Base-by-base conservation (phyloP, 345 rosid genomes). In the Aethionema arabicum region DNA sequence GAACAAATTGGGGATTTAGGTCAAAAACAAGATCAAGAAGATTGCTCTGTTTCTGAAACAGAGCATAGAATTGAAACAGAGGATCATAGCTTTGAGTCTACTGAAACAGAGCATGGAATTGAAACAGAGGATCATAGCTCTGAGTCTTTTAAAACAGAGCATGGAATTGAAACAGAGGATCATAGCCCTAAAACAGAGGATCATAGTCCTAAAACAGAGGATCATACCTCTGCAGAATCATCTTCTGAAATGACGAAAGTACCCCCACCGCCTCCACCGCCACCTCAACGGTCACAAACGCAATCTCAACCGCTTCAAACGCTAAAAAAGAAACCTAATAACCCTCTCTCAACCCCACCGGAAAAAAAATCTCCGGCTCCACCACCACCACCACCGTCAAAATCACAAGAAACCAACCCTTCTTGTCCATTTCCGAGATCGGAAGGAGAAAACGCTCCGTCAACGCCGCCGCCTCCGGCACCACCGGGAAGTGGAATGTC, bases 401-500 rank as follows among this genome's bases (percentile, higher is more conserved):
- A 40, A 51, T 4, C 44, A 43, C 53, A 42, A 16, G 40, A 74
- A 60, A 12, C 72, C 67, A 40, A 52, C 32, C 51, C 13, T 12
- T 35, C 29, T 42, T 21, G 67, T 49, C 55, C 33, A 5, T 78
- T 72, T 30, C 41, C 63, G 1, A 60, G 65, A 6, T 13, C 59
- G 33, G 59, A 37, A 5, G 65, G 65, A 14, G 33, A 35, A 9
- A 8, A 37, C 44, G 43, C 35, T 32, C 14, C 46, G 12, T 63
- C 69, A 8, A 80, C 64, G 57, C 72, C 76, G 9, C 44, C 77
- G 7, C 85, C 80, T 44, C 80, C 82, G 0, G 77, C 76, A 31
- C 90, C 86, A 37, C 89, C 88, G 7, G 85, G 81, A 48, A 69
- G 66, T 7, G 84, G 47, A 41, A 82, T 65, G 61, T 53, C 77